Base-by-base conservation (phyloP, 768 basidiomycete species). In the Lyophyllum atratum region DNA sequence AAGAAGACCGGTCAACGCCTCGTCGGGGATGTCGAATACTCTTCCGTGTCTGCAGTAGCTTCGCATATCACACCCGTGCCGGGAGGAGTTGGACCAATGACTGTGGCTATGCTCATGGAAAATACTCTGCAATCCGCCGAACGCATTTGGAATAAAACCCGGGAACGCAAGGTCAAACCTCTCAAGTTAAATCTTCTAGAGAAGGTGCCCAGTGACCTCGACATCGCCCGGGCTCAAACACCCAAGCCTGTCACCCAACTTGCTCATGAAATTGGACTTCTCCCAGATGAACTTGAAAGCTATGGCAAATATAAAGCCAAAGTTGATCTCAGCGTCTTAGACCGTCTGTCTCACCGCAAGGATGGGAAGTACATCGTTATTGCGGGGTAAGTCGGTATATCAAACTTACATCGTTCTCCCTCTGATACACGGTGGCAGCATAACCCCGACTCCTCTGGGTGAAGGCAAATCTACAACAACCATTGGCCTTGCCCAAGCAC, bases 61-160 rank as follows among this genome's bases (percentile, higher is more conserved):
- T 91, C 92, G 1, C 76, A 89, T 73, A 97, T 99, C 66, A 99
- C 97, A 0, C 97, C 97, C 21, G 97, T 99, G 24, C 97, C 97
- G 0, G 97, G 97, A 72, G 97, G 97, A 55, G 97, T 99, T 51
- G 97, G 97, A 12, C 97, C 97, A n/a, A 97, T 98, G 95, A 99
- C 97, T 14, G 97, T 99, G 56, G 97, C 97, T 21, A 82, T 98
- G 78, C 86, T 99, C 60, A 98, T 99, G 95, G 83, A 87, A 67
- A 99, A 98, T 74, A 96, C 95, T 1, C 76, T 93, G 62, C 77
- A 81, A 60, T 89, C 93, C 47, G 95, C 95, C 22, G 83, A 91
- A 70, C 86, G 92, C 50, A 80, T 86, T 49, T 95, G 90, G 82
- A 84, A 90, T 61, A 79, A 84, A 49, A 74, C 83, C 43, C 83